Evolutionary conservation across 2,329 filamentous ascomycete genomes (phyloP), one percentile per base, ranked within the genome.

Genomic region (Colletotrichum ledebouriae): DNA sequence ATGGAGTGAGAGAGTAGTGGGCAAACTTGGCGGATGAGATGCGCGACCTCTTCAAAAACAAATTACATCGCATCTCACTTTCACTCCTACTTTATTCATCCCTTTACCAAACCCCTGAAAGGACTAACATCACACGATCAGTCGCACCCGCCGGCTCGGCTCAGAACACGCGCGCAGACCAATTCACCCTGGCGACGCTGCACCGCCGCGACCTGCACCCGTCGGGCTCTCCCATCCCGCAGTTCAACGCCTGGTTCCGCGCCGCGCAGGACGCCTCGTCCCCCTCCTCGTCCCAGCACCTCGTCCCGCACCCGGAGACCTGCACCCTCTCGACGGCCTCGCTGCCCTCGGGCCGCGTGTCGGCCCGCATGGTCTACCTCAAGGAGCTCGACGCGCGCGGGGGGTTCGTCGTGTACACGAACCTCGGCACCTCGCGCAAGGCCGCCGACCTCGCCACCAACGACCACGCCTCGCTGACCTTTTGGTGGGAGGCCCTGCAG

Each of bases 391-490:
- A 98, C 79, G 80, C 84, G 61, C 74, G 79, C 5, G 80, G 78
- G 20, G 94, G 94, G 15, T 99, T 97, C 80, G 94, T 98, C 49
- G 85, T 99, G 56, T 99, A 98, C 85, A 92, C 89, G 76, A 99
- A 99, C 80, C 95, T 94, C 83, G 94, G 89, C 69, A 96, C 92
- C 0, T 93, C 89, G 67, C 82, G 86, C 74, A 89, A 91, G 82
- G 87, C 90, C 0, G 76, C 81, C 57, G 93, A 97, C 77, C 81
- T 96, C 6, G 85, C 82, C 22, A 85, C 81, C 4, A 99, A 98
- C 79, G 87, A 87, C 33, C 91, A 92, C 81, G 95, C 93, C 0
- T 89, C 90, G 55, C 83, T 99, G 74, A 94, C 93, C 5, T 99
- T 99, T 78, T 94, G 90, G 89, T 99, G 96, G 96, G 87, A 90